Conservation (phyloP, 1,284 basidiomycete species). For the Neolentinus lepideus region DNA sequence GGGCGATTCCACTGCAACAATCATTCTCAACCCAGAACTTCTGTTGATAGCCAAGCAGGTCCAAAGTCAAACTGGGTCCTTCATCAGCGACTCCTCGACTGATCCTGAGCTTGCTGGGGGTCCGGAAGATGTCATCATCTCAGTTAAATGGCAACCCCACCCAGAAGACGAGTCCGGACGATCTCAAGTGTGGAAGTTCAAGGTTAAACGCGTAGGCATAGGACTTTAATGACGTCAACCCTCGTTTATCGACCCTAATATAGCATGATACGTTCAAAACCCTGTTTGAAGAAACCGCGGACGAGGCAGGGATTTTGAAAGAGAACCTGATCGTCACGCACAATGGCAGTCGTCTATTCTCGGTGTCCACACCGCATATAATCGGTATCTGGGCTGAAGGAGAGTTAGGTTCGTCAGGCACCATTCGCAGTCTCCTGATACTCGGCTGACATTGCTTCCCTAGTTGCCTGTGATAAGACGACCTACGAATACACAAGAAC, state of each 20-base stretch:
- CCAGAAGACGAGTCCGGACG: constrained; percentile 38
- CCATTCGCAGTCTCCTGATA: background rate
- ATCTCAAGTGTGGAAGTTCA: constrained; percentile 39
- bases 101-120: constrained; percentile 21
- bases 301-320: constrained; percentile 40
- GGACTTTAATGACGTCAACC: background rate
- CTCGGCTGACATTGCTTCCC: constrained; percentile 3
- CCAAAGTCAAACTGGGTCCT: constrained; percentile 9
- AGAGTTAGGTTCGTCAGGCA: constrained; percentile 43
- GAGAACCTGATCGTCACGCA: constrained; percentile 51
- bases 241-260: constrained; percentile 2
- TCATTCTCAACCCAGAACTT: constrained; percentile 55
- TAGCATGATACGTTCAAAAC: constrained; percentile 57
- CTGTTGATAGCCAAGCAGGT: constrained; percentile 39
- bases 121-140: constrained; percentile 40
- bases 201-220: constrained; percentile 46
- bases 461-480: constrained; percentile 57
- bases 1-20: constrained; percentile 36
- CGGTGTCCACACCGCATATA: constrained; percentile 58
- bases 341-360: constrained; percentile 52
- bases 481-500: constrained; percentile 56
- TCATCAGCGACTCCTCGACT: constrained; percentile 6
- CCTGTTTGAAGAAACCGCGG: constrained; percentile 56
- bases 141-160: constrained; percentile 57
- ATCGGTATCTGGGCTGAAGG: constrained; percentile 60